phyloP scores from a whole-genome alignment of 2,329 filamentous ascomycete species.

The Stachybotrys elegans region DNA sequence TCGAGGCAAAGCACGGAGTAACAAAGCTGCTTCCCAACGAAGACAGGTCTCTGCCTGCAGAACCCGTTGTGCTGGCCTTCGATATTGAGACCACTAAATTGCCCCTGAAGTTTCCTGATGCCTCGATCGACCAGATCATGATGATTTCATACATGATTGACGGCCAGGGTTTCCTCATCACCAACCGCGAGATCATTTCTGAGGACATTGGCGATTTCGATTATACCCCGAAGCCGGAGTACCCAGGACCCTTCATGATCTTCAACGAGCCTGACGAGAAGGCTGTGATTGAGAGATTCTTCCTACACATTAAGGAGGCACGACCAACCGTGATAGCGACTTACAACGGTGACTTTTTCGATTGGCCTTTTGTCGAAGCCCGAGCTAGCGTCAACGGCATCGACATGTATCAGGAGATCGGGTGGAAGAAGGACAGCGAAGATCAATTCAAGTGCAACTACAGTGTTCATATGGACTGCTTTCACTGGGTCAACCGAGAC shows the following conservation, averaged over 20 bases:
- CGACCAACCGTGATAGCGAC: slow-evolving; percentile 95
- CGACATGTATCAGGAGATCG: slow-evolving; percentile 98
- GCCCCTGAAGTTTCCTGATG: slow-evolving; percentile 93
- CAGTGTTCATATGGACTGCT: slow-evolving; percentile 98
- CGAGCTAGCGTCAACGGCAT: slow-evolving; percentile 91
- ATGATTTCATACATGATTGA: slow-evolving; percentile 99
- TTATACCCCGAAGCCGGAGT: slow-evolving; percentile 96
- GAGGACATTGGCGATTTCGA: slow-evolving; percentile 98
- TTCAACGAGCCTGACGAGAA: slow-evolving; percentile 98
- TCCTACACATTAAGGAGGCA: slow-evolving; percentile 90
- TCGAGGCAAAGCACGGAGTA: slow-evolving; percentile 88
- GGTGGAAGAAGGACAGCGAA: slow-evolving; percentile 90
- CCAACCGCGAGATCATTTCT: slow-evolving; percentile 94
- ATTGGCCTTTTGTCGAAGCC: slow-evolving; percentile 98
- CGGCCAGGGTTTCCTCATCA: slow-evolving; percentile 95
- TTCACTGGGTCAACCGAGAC: slow-evolving; percentile 98
- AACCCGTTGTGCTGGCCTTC: slow-evolving; percentile 97
- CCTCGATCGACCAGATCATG: slow-evolving; percentile 94
- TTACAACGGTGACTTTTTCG: slow-evolving; percentile 99
- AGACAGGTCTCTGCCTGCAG: slow-evolving; percentile 81
- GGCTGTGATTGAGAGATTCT: slow-evolving; percentile 82
- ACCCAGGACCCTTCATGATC: slow-evolving; percentile 90
- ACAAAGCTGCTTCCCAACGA: slow-evolving; percentile 81
- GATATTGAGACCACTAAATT: slow-evolving; percentile 98
- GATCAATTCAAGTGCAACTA: slow-evolving; percentile 96